Percentiles rank a stretch among this genome's conserved stretches.
Evolutionary conservation across 2,329 filamentous ascomycete genomes (phyloP).

Genomic region (Pyricularia pennisetigena): DNA sequence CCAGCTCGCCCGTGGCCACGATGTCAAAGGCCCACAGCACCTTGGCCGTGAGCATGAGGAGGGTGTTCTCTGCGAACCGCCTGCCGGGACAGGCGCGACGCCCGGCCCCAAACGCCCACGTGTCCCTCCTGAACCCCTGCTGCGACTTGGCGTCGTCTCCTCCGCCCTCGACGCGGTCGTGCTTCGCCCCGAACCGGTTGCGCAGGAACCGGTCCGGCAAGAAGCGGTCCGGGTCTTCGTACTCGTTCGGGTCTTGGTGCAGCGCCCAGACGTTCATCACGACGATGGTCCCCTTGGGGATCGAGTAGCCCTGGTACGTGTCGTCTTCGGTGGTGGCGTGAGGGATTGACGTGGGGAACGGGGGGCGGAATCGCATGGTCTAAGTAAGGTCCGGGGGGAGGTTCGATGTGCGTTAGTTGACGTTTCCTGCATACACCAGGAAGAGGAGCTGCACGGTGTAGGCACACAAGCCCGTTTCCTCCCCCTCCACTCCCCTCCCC

Average conservation of each 20-base stretch:
- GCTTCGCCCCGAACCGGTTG: constrained; percentile 9
- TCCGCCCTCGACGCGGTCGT: background rate
- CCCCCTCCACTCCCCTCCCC: too few species aligned
- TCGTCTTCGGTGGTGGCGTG: constrained; percentile 39
- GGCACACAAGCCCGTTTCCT: too few species aligned
- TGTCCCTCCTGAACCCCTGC: background rate
- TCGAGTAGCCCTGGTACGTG: constrained; percentile 34
- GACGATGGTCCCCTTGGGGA: constrained; percentile 36
- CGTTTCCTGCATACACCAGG: background rate
- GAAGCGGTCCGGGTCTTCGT: constrained; percentile 13
- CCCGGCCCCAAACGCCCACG: constrained; percentile 33
- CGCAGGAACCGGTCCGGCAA: constrained; percentile 12
- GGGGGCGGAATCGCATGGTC: constrained; percentile 27
- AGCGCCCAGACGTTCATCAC: constrained; percentile 22
- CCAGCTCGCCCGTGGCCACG: constrained; percentile 8
- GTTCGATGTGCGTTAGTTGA: background rate
- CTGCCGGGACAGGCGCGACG: constrained; percentile 23
- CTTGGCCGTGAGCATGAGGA: constrained; percentile 21
- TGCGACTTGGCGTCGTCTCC: background rate
- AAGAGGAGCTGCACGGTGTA: background rate
- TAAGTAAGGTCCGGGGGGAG: constrained; percentile 7
- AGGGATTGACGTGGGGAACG: constrained; percentile 22
- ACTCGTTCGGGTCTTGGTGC: constrained; percentile 13
- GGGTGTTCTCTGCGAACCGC: constrained; percentile 12
- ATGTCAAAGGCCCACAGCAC: constrained; percentile 35